Evolutionary conservation across 2,329 filamentous ascomycete species (phyloP).

Genomic region (Nannizziopsis arthrosporioides): DNA sequence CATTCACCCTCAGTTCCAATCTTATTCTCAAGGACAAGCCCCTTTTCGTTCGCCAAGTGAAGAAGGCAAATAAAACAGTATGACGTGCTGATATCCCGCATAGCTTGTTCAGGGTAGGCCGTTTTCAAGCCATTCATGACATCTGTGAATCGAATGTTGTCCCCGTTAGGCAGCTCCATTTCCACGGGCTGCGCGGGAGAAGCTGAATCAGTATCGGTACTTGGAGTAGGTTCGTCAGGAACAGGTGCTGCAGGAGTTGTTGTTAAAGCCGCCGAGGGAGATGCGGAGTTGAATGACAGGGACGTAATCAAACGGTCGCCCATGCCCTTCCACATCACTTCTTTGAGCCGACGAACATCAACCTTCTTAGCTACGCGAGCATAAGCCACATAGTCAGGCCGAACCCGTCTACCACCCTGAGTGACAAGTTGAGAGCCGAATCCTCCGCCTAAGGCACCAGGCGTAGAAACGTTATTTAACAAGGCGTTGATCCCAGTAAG

Average conservation of each 20-base stretch:
- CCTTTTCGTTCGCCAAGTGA: slow-evolving; percentile 88
- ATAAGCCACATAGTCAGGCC: slow-evolving; percentile 56
- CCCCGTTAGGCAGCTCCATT: slow-evolving; percentile 26
- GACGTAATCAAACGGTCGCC: slow-evolving; percentile 35
- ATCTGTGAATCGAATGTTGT: slow-evolving; percentile 67
- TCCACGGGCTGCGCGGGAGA: slow-evolving; percentile 26
- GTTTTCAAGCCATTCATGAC: slow-evolving; percentile 81
- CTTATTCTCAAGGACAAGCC: slow-evolving; percentile 60
- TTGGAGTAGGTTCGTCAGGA: not conserved
- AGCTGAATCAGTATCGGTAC: not conserved
- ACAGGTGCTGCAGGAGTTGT: not conserved
- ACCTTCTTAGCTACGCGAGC: slow-evolving; percentile 56
- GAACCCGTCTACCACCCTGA: slow-evolving; percentile 45
- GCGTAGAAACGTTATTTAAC: slow-evolving; percentile 30
- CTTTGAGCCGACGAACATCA: slow-evolving; percentile 52
- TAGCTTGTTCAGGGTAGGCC: slow-evolving; percentile 73
- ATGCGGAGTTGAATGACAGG: slow-evolving; percentile 20
- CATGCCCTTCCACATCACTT: slow-evolving; percentile 55
- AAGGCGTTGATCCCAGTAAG: slow-evolving; percentile 30
- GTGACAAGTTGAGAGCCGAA: slow-evolving; percentile 53
- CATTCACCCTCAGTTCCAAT: slow-evolving; percentile 16
- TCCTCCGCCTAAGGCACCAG: slow-evolving; percentile 39
- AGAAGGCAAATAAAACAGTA: slow-evolving; percentile 87
- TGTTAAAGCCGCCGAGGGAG: slow-evolving; percentile 13
- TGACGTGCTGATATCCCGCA: slow-evolving; percentile 90